Percentiles rank a stretch among this genome's conserved stretches.
phyloP scores from a whole-genome alignment of 371 early-diverging fungal genomes.

The Syncephalastrum sp. region DNA sequence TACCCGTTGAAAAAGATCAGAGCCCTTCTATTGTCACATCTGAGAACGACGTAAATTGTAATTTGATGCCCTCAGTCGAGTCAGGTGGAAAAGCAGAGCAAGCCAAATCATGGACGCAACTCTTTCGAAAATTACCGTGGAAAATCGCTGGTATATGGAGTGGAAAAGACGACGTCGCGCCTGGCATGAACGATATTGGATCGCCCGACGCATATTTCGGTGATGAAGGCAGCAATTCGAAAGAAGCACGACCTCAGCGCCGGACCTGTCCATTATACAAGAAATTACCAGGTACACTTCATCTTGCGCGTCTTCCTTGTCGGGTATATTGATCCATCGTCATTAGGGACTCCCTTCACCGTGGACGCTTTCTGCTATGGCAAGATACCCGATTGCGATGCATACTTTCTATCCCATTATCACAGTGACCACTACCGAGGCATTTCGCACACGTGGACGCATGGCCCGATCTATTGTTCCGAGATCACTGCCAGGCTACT shows the following conservation, averaged over 20 bases:
- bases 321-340: neutral
- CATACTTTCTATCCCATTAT: constrained; percentile 89
- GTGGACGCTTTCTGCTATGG: constrained; percentile 94
- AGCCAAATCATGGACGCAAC: neutral
- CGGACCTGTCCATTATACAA: constrained; percentile 2
- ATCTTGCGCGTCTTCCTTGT: no score
- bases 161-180: neutral
- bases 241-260: neutral
- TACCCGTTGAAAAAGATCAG: no score
- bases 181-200: neutral
- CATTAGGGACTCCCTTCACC: constrained; percentile 68
- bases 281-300: constrained; percentile 3
- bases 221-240: neutral
- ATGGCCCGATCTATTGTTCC: constrained; percentile 88
- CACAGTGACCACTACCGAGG: constrained; percentile 93
- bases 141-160: constrained; percentile 6
- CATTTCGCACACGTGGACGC: constrained; percentile 60
- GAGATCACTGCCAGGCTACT: constrained; percentile 83
- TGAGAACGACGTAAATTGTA: no score
- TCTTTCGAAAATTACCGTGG: constrained; percentile 6
- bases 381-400: constrained; percentile 64
- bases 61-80: no score
- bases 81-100: no score
- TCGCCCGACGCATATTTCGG: constrained; percentile 1
- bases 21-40: no score